Conservation (phyloP, 768 basidiomycete species). For the Lyophyllum semitale region DNA sequence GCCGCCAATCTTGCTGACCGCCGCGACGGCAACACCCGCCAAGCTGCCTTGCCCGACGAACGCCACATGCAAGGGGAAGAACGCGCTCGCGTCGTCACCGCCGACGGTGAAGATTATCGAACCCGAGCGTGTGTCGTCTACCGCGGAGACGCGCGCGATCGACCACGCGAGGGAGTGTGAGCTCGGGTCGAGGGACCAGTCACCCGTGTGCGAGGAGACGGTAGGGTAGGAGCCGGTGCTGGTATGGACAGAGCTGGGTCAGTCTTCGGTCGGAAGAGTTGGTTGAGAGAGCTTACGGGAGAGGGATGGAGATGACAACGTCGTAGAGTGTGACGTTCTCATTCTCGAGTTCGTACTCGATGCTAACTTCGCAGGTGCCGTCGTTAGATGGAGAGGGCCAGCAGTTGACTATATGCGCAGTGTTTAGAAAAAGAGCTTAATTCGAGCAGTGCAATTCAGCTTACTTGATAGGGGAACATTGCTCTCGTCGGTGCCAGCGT, state of each 20-base stretch:
- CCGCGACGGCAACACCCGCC: conserved; percentile 69
- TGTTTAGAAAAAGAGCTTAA: not conserved
- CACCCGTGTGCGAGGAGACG: conserved; percentile 72
- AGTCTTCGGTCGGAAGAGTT: not conserved
- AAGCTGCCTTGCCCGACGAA: conserved; percentile 84
- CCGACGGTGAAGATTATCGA: conserved; percentile 90
- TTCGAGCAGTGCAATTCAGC: conserved; percentile 24
- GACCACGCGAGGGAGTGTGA: conserved; percentile 87
- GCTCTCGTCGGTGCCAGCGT: conserved; percentile 88
- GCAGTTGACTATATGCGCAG: conserved; percentile 74
- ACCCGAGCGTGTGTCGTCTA: conserved; percentile 68
- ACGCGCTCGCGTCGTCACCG: conserved; percentile 78
- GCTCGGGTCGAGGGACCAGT: conserved; percentile 81
- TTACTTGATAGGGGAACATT: conserved; percentile 89
- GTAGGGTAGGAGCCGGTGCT: conserved; percentile 85
- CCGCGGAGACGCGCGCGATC: conserved; percentile 63
- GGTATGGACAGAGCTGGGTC: not conserved
- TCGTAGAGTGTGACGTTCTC: conserved; percentile 79
- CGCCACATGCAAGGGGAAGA: conserved; percentile 89
- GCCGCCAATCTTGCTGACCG: conserved; percentile 54
- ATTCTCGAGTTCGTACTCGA: conserved; percentile 96
- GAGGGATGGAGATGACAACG: conserved; percentile 86
- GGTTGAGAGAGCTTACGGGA: conserved; percentile 62
- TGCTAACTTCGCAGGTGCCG: conserved; percentile 92
- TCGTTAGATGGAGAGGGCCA: conserved; percentile 94